Conservation (phyloP, 257 asterid species). For the Solanum virginianum region DNA sequence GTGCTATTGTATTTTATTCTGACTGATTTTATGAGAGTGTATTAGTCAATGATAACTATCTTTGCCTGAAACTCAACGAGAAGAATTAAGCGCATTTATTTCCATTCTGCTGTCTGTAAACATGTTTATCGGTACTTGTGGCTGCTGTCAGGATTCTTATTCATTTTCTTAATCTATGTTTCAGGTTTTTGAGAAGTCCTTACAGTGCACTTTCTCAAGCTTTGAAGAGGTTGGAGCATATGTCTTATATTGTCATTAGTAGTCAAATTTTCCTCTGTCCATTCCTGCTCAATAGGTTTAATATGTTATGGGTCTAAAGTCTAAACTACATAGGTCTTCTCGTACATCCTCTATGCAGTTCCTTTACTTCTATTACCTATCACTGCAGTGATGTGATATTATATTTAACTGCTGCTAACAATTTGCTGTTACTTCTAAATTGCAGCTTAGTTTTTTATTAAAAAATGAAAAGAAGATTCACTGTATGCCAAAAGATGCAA, state of each 20-base stretch:
- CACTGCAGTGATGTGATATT: background rate
- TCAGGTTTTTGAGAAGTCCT: slow-evolving; percentile 84
- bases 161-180: slow-evolving; percentile 1
- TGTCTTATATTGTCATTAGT: background rate
- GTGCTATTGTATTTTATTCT: background rate
- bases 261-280: background rate
- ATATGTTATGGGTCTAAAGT: background rate
- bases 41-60: background rate
- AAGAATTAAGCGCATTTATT: background rate
- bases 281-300: background rate
- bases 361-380: background rate
- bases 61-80: background rate
- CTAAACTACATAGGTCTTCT: background rate
- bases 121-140: background rate
- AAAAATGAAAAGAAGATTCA: background rate
- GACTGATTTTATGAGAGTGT: background rate
- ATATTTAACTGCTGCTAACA: background rate
- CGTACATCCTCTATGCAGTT: background rate
- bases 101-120: background rate
- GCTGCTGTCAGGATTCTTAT: background rate
- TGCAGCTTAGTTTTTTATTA: background rate
- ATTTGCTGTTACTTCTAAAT: background rate
- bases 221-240: slow-evolving; percentile 59
- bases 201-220: slow-evolving; percentile 66
- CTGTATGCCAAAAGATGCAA: background rate